Base-by-base conservation (phyloP, 768 basidiomycete species). In the Lactarius vividus region DNA sequence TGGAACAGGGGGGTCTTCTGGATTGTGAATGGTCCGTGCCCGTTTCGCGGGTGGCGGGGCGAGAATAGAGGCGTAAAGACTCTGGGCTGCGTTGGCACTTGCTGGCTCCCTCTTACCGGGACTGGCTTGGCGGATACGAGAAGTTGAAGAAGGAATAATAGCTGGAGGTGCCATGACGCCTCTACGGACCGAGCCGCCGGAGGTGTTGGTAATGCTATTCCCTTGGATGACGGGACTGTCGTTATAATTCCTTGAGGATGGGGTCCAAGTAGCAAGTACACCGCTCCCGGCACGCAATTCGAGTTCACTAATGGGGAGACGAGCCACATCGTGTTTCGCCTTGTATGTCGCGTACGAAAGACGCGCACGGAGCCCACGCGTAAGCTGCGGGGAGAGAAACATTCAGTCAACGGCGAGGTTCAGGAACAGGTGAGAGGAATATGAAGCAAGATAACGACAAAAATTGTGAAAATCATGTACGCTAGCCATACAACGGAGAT, bases 311-410 rank as follows among this genome's bases (percentile, higher is more conserved):
- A 92, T 77, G 54, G 87, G 80, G 58, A 86, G 78, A 62, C 86
- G 84, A 11, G 87, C 79, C 62, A 90, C 77, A 74, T 91, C 89
- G 75, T 91, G 84, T 16, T 82, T 82, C 5, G 92, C 90, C 77
- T 94, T 94, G 82, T 89, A 92, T 1, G 88, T 88, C 28, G 92
- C 92, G 76, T 92, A 91, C 0, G 89, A 84, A 59, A 94, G 83
- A 70, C 91, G 88, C 71, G 91, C 83, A 67, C 92, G 86, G 63
- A 94, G 82, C 61, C 84, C 87, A 74, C 89, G 89, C 73, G 91
- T 90, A 37, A 94, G 85, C 92, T 94, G 79, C 62, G 71, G 59
- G 65, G 65, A 77, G 52, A 59, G 54, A 64, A 71, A 37, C 67
- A 67, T 57, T 58, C 63, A 67, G 44, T 73, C 72, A 71, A 73